Evolutionary conservation across 1,284 basidiomycete genomes (phyloP), one percentile per base, ranked within the genome.

Genomic region (Rhodotorula glutinis): DNA sequence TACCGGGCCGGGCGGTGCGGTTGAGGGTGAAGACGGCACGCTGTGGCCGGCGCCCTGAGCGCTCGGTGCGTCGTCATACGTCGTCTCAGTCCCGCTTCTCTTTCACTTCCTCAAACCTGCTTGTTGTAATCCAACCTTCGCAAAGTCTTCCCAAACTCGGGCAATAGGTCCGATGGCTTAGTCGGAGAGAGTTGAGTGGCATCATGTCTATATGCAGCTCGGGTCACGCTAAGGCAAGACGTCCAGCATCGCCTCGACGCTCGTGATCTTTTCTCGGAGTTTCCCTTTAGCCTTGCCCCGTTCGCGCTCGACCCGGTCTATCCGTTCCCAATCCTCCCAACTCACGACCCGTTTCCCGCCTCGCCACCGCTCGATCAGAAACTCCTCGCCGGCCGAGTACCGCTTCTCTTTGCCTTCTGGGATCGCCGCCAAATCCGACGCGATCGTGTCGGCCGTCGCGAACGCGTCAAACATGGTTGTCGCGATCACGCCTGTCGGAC

Each of bases 401-500:
- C 47, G 43, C 44, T 52, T 49, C 49, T 29, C 58, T 25, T 38
- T 51, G 7, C 19, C 38, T 3, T 14, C 38, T 8, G 41, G 25
- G 7, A 44, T 10, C 16, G 63, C 8, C 23, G 61, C 25, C 40
- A 73, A 47, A 62, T 92, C 91, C 3, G 79, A 75, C 1, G 90
- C 72, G 55, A 95, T 85, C 1, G 83, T 82, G 57, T 91, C 87
- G 0, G 89, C 88, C 2, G 90, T 87, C 4, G 82, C 82, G 76
- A 93, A 93, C 23, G 95, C 91, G 78, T 97, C 86, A 79, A 92
- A 86, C 92, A 98, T 94, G 30, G 96, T 98, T 23, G 88, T 84
- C 0, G 92, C 94, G 55, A 98, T 85, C 19, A 98, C 93, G 9
- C 96, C 95, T 54, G 87, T 87, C 0, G 95, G 93, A 29, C 95